phyloP scores from a whole-genome alignment of 805 yeast species.

The Scheffersomyces amazonensis region DNA sequence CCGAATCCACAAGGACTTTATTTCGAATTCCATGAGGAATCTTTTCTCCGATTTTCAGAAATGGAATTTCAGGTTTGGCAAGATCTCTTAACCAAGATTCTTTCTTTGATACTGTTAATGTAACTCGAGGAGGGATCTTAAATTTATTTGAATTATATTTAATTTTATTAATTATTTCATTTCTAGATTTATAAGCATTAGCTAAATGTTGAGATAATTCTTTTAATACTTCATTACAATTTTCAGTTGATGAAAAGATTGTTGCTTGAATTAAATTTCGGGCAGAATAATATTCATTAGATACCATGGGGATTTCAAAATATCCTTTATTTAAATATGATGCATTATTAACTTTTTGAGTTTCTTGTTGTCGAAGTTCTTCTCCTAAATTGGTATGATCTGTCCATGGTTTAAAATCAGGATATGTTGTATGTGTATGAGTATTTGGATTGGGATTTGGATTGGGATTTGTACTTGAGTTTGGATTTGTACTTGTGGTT shows the following conservation, averaged over 20 bases:
- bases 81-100: constrained; percentile 85
- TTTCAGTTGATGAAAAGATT: constrained; percentile 31
- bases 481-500: constrained; percentile 1
- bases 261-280: constrained; percentile 54
- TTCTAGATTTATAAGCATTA: constrained; percentile 33
- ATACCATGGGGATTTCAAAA: constrained; percentile 56
- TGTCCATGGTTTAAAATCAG: constrained; percentile 73
- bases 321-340: constrained; percentile 66
- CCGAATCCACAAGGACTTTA: constrained; percentile 67
- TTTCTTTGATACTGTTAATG: constrained; percentile 80
- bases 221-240: constrained; percentile 31
- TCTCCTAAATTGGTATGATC: constrained; percentile 40
- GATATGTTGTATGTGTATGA: constrained; percentile 43
- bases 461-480: too few relatives aligned
- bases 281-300: constrained; percentile 70
- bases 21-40: constrained; percentile 90
- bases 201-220: constrained; percentile 39
- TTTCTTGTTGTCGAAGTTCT: constrained; percentile 40
- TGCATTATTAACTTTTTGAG: constrained; percentile 46
- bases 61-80: constrained; percentile 63
- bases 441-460: too few relatives aligned
- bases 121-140: constrained; percentile 85
- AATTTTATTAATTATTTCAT: constrained; percentile 39
- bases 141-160: constrained; percentile 38
- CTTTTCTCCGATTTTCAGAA: constrained; percentile 67